Percentiles rank a stretch among this genome's conserved stretches.
Evolutionary conservation across 2,329 filamentous ascomycete genomes (phyloP).

Genomic region (Pyrenophora seminiperda): DNA sequence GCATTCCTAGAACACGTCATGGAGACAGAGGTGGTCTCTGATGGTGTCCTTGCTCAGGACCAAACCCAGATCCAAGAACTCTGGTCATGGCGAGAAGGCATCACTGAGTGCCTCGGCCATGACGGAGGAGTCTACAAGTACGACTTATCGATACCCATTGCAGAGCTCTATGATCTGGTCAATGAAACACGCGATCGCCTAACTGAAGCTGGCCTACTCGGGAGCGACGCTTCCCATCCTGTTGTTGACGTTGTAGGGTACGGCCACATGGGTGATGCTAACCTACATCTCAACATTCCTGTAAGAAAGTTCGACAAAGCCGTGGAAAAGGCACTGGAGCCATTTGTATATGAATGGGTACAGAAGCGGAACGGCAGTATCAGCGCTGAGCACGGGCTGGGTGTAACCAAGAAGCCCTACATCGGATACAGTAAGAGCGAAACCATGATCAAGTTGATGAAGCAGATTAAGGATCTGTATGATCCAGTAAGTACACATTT

Average conservation of each 20-base stretch:
- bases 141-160: conserved; percentile 90
- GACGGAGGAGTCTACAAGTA: conserved; percentile 98
- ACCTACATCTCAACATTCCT: conserved; percentile 90
- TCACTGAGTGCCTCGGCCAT: conserved; percentile 86
- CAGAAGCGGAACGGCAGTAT: conserved; percentile 86
- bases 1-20: conserved; percentile 91
- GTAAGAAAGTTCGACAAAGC: conserved; percentile 82
- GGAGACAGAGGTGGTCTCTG: conserved; percentile 80
- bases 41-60: conserved; percentile 91
- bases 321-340: conserved; percentile 87
- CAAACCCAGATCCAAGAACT: conserved; percentile 85
- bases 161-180: conserved; percentile 85
- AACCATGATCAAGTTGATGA: conserved; percentile 89
- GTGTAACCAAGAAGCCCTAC: conserved; percentile 92
- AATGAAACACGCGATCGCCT: conserved; percentile 80
- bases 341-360: conserved; percentile 98
- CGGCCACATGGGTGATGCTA: conserved; percentile 97
- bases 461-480: conserved; percentile 90
- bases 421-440: conserved; percentile 91
- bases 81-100: conserved; percentile 92
- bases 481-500: conserved; percentile 75
- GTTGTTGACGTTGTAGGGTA: conserved; percentile 93
- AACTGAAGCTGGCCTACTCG: conserved; percentile 72
- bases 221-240: conserved; percentile 73
- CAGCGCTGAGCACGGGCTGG: conserved; percentile 93